Conservation (phyloP, 768 basidiomycete species). For the Hebeloma cylindrosporum region DNA sequence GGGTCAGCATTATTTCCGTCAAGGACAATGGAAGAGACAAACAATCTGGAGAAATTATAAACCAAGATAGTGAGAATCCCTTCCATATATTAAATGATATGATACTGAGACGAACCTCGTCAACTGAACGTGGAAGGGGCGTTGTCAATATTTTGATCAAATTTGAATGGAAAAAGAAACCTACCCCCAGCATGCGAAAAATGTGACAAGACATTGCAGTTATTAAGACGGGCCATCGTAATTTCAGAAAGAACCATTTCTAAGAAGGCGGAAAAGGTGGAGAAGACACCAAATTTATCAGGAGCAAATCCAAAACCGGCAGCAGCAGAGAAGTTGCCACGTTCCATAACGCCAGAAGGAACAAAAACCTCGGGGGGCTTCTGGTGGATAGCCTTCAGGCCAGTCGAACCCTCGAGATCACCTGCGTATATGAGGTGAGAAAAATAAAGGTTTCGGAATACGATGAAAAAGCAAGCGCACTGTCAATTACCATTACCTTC, state of each 20-base stretch:
- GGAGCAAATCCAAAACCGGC: slow-evolving; percentile 84
- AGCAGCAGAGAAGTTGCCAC: slow-evolving; percentile 80
- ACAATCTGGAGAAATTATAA: no score
- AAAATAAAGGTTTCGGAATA: slow-evolving; percentile 3
- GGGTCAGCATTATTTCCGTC: slow-evolving; percentile 2
- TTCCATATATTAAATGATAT: no score
- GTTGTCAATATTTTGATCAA: slow-evolving; percentile 8
- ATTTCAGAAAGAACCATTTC: slow-evolving; percentile 90
- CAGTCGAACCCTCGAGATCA: slow-evolving; percentile 88
- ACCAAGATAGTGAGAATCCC: no score
- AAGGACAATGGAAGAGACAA: not conserved
- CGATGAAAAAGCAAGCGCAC: slow-evolving; percentile 39
- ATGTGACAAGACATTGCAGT: slow-evolving; percentile 85
- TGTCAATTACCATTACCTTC: slow-evolving; percentile 88
- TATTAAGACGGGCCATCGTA: slow-evolving; percentile 90
- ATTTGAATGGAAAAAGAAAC: slow-evolving; percentile 20
- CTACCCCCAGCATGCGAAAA: slow-evolving; percentile 86
- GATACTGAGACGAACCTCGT: slow-evolving; percentile 50
- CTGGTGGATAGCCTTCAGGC: slow-evolving; percentile 84
- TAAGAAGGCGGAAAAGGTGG: slow-evolving; percentile 88
- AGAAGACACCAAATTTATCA: slow-evolving; percentile 85
- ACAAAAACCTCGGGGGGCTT: slow-evolving; percentile 88
- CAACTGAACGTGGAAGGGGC: slow-evolving; percentile 41
- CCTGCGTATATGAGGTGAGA: slow-evolving; percentile 36
- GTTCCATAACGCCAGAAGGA: slow-evolving; percentile 85